Evolutionary conservation across 495 filamentous ascomycete genomes (phyloP), one percentile per base, ranked within the genome.

Genomic region (Lepraria neglecta): DNA sequence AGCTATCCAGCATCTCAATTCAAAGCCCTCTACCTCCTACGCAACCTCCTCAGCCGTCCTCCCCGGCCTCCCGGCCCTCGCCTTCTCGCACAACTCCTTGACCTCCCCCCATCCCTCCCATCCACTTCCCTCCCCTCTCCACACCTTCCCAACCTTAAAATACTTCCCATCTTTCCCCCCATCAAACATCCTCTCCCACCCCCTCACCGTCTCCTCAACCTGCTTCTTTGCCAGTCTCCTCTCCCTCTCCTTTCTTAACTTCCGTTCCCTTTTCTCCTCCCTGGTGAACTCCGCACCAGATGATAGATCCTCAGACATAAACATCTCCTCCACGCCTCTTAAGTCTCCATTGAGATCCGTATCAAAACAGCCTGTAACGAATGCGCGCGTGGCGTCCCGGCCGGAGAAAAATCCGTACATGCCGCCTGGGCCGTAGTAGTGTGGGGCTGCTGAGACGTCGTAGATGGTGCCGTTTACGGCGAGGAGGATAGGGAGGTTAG

Each of bases 331-430:
- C 1, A 89, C 88, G 1, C 95, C 95, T 24, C 84, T 77, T 73
- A 97, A 72, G 72, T 97, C 92, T 1, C 84, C 73, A 6, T 85
- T 95, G 43, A 87, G 75, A 76, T 97, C 92, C 53, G 28, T 42
- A 35, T 82, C 75, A 78, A 99, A 99, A 72, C 94, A 99, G 3
- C 89, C 90, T n/a, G 94, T 96, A n/a, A 99, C 84, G 74, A 90
- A 99, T 4, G 87, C 89, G 31, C 94, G 87, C 3, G 88, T 83
- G 7, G 94, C 94, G 73, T 99, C 94, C 19, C 78, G 77, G 35
- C 94, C 94, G 0, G 90, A 79, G 73, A 99, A 96, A 76, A 89
- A 88, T 56, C 84, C 78, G 79, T 99, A 99, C 50, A 80, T 81
- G 3, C 94, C 95, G 19, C 90, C 92, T 0, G 91, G 90, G 1